Evolutionary conservation across 805 yeast species (phyloP).

Genomic region (Saccharomycopsis oosterbeekiorum): DNA sequence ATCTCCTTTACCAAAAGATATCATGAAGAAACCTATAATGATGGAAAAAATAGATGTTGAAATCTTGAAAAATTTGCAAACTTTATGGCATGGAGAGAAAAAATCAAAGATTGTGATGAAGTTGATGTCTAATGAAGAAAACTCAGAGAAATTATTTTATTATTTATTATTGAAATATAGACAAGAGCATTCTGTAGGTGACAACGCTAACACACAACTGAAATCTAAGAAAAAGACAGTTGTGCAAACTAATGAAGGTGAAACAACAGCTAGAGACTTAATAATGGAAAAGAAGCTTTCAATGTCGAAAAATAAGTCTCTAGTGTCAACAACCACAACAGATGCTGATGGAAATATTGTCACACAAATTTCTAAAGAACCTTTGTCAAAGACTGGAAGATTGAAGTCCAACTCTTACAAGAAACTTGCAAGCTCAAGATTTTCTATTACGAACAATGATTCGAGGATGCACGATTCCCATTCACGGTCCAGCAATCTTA

Average conservation of each 20-base stretch:
- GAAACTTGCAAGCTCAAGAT: slow-evolving; percentile 11
- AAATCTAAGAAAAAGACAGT: slow-evolving; percentile 23
- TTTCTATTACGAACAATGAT: background rate
- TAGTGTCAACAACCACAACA: slow-evolving; percentile 32
- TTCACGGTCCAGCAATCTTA: slow-evolving; percentile 4
- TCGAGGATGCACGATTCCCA: slow-evolving; percentile 2
- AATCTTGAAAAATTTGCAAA: slow-evolving; percentile 64
- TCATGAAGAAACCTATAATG: slow-evolving; percentile 20
- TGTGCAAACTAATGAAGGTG: slow-evolving; percentile 9
- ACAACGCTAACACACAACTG: slow-evolving; percentile 15
- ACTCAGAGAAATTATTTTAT: slow-evolving; percentile 74
- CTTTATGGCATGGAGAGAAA: slow-evolving; percentile 72
- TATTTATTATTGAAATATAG: slow-evolving; percentile 65
- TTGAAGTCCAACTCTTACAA: slow-evolving; percentile 13
- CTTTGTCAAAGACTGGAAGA: slow-evolving; percentile 8
- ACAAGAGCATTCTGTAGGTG: slow-evolving; percentile 42
- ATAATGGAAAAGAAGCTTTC: slow-evolving; percentile 13
- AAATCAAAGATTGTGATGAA: slow-evolving; percentile 41
- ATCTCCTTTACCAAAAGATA: slow-evolving; percentile 28
- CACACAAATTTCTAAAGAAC: slow-evolving; percentile 13
- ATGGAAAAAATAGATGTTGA: slow-evolving; percentile 56
- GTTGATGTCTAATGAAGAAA: slow-evolving; percentile 45
- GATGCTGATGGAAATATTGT: slow-evolving; percentile 23
- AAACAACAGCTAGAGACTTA: slow-evolving; percentile 15
- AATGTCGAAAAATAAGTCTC: slow-evolving; percentile 33